Evolutionary conservation across 176 grass and related monocot species (phyloP).

Genomic region (sorghum (Sorghum bicolor)): DNA sequence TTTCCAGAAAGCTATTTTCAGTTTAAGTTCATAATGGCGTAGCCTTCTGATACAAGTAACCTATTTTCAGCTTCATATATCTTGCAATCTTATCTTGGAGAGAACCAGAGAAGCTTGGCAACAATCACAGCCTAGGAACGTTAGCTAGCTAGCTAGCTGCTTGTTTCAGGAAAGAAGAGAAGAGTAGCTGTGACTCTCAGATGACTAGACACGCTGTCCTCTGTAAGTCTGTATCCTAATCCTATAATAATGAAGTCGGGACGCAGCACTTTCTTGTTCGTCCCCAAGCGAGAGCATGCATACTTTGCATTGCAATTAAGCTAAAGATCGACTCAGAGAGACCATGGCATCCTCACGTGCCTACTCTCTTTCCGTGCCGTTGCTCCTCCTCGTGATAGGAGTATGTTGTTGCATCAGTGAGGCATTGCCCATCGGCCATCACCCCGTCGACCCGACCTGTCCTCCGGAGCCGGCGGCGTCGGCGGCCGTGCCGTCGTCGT

Average conservation of each 20-base stretch:
- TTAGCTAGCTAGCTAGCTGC: not conserved
- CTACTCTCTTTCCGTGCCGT: not conserved
- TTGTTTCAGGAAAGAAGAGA: slow-evolving; percentile 20
- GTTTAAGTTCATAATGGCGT: not conserved
- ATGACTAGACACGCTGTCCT: not conserved
- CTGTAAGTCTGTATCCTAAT: not conserved
- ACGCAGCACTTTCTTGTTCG: not conserved
- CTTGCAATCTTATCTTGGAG: not conserved
- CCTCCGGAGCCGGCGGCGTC: not conserved
- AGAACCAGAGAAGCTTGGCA: not conserved
- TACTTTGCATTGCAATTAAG: not conserved
- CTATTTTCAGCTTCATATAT: not conserved
- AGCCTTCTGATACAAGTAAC: not conserved
- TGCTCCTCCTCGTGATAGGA: slow-evolving; percentile 8
- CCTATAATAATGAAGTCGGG: slow-evolving; percentile 15
- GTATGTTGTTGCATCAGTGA: not conserved
- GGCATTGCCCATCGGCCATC: not conserved
- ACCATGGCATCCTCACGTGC: not conserved
- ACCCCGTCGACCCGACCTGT: slow-evolving; percentile 14
- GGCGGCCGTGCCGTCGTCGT: not conserved
- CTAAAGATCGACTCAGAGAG: not conserved
- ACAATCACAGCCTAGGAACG: not conserved
- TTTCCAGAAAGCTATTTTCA: not conserved
- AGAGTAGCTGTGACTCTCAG: not conserved
- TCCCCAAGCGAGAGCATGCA: not conserved